Evolutionary conservation across 768 basidiomycete genomes (phyloP), one percentile per base, ranked within the genome.

Genomic region (Sarcodon aspratus): DNA sequence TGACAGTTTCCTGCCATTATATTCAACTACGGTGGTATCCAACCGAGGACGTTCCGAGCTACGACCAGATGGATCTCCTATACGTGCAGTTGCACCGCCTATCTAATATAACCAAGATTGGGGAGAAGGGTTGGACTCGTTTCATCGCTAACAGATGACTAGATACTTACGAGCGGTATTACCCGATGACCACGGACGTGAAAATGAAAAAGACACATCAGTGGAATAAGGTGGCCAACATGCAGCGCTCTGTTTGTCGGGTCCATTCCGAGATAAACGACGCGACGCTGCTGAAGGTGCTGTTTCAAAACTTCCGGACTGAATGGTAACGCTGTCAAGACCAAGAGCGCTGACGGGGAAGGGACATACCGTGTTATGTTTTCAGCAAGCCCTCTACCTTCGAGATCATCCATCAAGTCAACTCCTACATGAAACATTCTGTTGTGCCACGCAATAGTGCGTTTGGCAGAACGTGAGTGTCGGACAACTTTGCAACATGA

Each of bases 21-120:
- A 53, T 36, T 78, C 70, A 3, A 93, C 76, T 46, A 78, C 72
- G 9, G 73, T 63, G 10, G 65, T 63, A 34, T 81, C 71, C 5
- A 91, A 76, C 3, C 79, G 72, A 48, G 80, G 75, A 17, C 96
- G 80, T 64, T 96, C 95, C 0, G 78, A 78, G 5, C 75, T 73
- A 34, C 94, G 76, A 1, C 96, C 95, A 4, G 94, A 95, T 7
- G 96, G 96, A 61, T 99, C 96, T 6, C 96, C 96, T 42, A 99
- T 83, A n/a, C 85, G 80, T 8, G 92, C 96, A 0, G 95, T 98
- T 8, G 92, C 94, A 1, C 92, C 93, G 33, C 96, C 95, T 61
- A 97, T 86, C 95, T 98, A 59, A 33, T 33, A 36, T 33, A 9
- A 10, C n/a, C 36, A 45, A 21, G 21, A 27, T 27, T 27, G 21